Evolutionary conservation across 208 protist species (phyloP), one percentile per base, ranked within the genome.

Genomic region (Phytomonas sp.): DNA sequence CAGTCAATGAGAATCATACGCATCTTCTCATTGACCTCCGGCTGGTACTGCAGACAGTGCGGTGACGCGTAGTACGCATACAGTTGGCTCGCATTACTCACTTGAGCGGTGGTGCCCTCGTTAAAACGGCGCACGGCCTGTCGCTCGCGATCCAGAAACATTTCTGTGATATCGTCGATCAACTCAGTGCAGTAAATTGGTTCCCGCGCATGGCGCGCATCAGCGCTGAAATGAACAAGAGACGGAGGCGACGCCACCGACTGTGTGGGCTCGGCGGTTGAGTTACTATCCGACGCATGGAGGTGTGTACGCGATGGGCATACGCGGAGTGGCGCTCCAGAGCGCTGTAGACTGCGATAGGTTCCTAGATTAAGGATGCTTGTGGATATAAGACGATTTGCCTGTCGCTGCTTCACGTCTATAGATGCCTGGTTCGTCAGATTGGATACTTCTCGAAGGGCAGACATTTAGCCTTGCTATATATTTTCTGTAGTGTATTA

Each of bases 1-100:
- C 98, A 99, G 83, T 99, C 98, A 23, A 99, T 87, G 23, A 99
- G 82, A 73, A 99, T 99, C 66, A 97, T 88, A 51, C 98, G 88
- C 97, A 99, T 99, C 76, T 97, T 97, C 68, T 97, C 88, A 74
- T 92, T 99, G 53, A 99, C 91, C 68, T 99, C 95, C 11, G 91
- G 85, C 72, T 96, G 91, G 70, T 92, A 83, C 71, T 87, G 82
- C 29, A 96, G 75, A 73, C 94, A 96, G 69, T 83, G 76, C 17
- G 89, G 85, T 28, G 80, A 89, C 51, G 86, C 82, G 67, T 86
- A 89, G 74, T 85, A 89, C 66, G 68, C 63, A 73, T 87, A 84
- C 36, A 89, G 75, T 13, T 37, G 26, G 31, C 73, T 75, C 33
- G 77, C 71, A 74, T 86, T 80, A 36, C 69, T 78, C 17, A 61